A percentile compares a stretch with the other conserved stretches of the same genome.
Conservation (phyloP, 1,284 basidiomycete species). For the Polyporus tsugae region DNA sequence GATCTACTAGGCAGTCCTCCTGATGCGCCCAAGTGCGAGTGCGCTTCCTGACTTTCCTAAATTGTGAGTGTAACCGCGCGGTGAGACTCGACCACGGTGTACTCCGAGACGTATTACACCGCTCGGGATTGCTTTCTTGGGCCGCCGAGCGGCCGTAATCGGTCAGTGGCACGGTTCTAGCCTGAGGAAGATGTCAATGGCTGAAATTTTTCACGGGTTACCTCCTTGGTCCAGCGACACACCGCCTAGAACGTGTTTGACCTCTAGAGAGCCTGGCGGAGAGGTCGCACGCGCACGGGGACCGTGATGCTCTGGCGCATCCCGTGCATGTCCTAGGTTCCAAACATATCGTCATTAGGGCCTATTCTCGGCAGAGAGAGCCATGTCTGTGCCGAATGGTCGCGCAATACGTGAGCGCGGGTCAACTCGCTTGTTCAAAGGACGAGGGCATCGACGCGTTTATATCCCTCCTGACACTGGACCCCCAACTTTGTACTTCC, state of each 20-base stretch:
- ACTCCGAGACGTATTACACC: neutral
- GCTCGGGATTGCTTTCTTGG: neutral
- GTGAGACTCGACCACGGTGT: neutral
- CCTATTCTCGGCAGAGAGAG: neutral
- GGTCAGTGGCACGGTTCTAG: neutral
- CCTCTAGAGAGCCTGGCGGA: neutral
- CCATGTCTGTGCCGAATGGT: neutral
- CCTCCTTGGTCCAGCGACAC: neutral
- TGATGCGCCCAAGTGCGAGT: neutral
- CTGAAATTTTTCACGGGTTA: neutral
- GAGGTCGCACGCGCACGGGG: neutral
- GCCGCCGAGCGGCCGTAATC: neutral
- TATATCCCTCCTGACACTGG: neutral
- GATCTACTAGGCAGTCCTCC: neutral
- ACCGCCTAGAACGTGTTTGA: neutral
- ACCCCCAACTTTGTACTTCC: neutral
- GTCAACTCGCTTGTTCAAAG: neutral
- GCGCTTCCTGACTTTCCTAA: slow-evolving; percentile 2
- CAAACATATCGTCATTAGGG: neutral
- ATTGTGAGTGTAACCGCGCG: neutral
- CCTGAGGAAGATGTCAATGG: neutral
- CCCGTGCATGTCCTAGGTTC: neutral
- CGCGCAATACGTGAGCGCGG: neutral
- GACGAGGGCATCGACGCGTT: neutral
- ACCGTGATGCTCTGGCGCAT: neutral